Evolutionary conservation across 2,329 filamentous ascomycete species (phyloP).

Genomic region (Aspergillus fumigatiaffinis): DNA sequence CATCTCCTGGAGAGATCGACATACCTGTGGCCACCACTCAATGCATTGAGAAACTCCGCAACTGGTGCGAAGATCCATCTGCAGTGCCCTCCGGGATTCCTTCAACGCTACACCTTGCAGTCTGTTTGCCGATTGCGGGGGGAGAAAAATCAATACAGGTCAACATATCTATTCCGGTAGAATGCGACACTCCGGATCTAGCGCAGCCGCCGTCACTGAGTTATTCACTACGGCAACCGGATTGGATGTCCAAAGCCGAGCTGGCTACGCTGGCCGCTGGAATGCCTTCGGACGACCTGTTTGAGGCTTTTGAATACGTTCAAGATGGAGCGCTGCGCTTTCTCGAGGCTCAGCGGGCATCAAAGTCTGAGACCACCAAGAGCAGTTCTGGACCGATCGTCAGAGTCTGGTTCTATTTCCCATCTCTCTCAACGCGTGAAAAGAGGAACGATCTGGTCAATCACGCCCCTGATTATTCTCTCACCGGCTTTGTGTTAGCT

Average conservation of each 20-base stretch:
- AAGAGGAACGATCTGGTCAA: conserved; percentile 57
- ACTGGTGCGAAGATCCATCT: conserved; percentile 22
- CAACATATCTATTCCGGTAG: conserved; percentile 27
- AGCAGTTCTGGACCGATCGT: conserved; percentile 31
- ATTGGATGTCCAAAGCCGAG: conserved; percentile 52
- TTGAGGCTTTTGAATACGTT: conserved; percentile 46
- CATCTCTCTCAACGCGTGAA: conserved; percentile 56
- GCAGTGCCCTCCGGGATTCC: conserved; percentile 14
- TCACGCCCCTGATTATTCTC: conserved; percentile 48
- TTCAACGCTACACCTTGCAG: conserved; percentile 18
- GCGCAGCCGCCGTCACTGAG: conserved; percentile 21
- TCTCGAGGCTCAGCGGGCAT: conserved; percentile 18
- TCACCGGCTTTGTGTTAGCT: conserved; percentile 59
- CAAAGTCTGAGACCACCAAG: neutral
- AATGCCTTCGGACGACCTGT: conserved; percentile 44
- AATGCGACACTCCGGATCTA: conserved; percentile 9
- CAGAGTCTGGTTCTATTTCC: conserved; percentile 62
- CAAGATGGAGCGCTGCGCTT: conserved; percentile 34
- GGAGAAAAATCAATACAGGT: conserved; percentile 24
- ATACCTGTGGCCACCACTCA: conserved; percentile 32
- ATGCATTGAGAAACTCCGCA: conserved; percentile 23
- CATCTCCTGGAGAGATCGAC: conserved; percentile 39
- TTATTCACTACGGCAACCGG: conserved; percentile 45
- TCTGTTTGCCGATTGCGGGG: conserved; percentile 22
- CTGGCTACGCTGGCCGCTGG: conserved; percentile 35